A percentile compares a stretch with the other conserved stretches of the same genome.
phyloP scores from a whole-genome alignment of 768 basidiomycete species.

The Xerocomellus dryophilus region DNA sequence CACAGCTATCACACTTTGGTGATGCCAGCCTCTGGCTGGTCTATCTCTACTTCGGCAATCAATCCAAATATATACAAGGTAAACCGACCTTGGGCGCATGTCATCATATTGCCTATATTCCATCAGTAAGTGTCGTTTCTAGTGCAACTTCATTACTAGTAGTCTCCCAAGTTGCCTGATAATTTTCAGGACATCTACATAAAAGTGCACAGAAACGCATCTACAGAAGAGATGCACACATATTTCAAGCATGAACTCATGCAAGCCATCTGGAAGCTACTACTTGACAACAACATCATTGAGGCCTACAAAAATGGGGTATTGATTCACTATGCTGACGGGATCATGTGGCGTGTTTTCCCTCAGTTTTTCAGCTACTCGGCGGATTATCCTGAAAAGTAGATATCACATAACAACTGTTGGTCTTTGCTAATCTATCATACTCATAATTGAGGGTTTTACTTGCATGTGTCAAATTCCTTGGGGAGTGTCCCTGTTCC shows the following conservation, averaged over 20 bases:
- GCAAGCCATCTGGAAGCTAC: slow-evolving; percentile 9
- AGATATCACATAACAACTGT: background rate
- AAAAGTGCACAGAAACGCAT: no score
- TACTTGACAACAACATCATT: slow-evolving; percentile 16
- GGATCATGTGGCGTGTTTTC: slow-evolving; percentile 4
- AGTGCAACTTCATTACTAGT: no score
- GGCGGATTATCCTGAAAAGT: slow-evolving; percentile 9
- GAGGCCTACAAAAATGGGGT: slow-evolving; percentile 14
- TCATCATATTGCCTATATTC: no score
- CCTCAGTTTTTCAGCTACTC: slow-evolving; percentile 18
- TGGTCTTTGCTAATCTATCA: no score
- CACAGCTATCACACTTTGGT: no score
- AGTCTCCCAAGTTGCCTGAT: no score
- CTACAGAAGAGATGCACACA: background rate
- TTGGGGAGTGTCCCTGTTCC: slow-evolving; percentile 1
- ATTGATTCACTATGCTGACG: slow-evolving; percentile 15
- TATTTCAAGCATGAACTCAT: slow-evolving; percentile 20
- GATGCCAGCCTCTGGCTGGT: no score
- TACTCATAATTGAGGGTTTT: background rate
- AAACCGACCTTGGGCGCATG: no score
- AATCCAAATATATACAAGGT: no score
- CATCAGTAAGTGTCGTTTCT: no score
- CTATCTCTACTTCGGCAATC: no score
- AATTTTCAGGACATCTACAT: no score
- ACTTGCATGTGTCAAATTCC: background rate